A percentile compares a stretch with the other conserved stretches of the same genome.
phyloP scores from a whole-genome alignment of 2,329 filamentous ascomycete genomes.

The Venturia carpophila region DNA sequence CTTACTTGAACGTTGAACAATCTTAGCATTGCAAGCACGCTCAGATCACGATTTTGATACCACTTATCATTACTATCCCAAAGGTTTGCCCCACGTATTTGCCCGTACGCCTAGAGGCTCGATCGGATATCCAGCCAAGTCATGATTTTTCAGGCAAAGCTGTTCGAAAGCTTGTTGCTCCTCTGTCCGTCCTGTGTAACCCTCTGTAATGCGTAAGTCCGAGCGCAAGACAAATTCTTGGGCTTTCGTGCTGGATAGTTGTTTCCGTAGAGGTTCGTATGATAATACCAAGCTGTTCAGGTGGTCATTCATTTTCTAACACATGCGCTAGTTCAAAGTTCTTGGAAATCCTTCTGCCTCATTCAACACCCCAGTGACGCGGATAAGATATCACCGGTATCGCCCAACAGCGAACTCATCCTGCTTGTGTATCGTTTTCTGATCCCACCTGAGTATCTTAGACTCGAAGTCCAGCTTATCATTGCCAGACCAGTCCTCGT shows the following conservation, averaged over 20 bases:
- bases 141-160: not conserved
- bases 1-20: not conserved
- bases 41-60: not conserved
- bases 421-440: not conserved
- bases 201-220: not conserved
- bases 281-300: not conserved
- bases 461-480: not conserved
- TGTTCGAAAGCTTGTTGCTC: not conserved
- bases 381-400: not conserved
- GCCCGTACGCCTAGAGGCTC: not conserved
- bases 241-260: not conserved
- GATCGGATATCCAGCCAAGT: not conserved
- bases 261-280: not conserved
- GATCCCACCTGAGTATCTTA: not conserved
- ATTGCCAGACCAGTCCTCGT: not conserved
- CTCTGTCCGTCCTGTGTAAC: not conserved
- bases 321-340: not conserved
- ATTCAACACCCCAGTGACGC: not conserved
- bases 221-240: not conserved
- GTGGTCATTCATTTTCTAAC: not conserved
- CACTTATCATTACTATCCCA: not conserved
- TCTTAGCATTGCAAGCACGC: not conserved
- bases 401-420: not conserved
- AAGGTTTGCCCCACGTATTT: not conserved
- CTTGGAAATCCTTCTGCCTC: not conserved